Conservation (phyloP, 805 yeast species). For the Starmerella bacillaris region DNA sequence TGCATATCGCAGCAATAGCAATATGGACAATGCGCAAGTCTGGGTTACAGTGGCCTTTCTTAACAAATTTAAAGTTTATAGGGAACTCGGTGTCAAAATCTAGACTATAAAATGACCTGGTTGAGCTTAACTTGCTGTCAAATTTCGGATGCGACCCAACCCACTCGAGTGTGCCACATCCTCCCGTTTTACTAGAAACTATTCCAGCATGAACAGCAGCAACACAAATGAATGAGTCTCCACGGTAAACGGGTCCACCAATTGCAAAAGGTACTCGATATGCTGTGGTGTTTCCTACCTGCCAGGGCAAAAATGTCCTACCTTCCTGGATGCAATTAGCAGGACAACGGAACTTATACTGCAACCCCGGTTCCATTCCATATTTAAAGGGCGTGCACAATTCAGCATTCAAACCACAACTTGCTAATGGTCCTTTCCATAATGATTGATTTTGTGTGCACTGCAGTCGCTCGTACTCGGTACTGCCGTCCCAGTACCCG, state of each 20-base stretch:
- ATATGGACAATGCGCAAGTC: constrained; percentile 52
- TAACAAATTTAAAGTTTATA: constrained; percentile 44
- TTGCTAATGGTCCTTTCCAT: constrained; percentile 62
- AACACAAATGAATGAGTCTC: constrained; percentile 78
- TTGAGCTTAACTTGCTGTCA: constrained; percentile 30
- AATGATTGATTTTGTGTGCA: constrained; percentile 19
- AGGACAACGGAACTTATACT: constrained; percentile 57
- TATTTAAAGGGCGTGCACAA: constrained; percentile 42
- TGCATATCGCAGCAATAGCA: constrained; percentile 23
- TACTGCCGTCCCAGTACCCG: not conserved
- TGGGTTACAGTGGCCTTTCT: constrained; percentile 18
- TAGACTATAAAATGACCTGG: constrained; percentile 33
- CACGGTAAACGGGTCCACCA: constrained; percentile 60
- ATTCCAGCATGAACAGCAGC: constrained; percentile 79
- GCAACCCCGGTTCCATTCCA: no score
- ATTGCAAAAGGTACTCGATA: constrained; percentile 57
- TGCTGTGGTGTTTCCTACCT: constrained; percentile 50
- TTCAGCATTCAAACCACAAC: constrained; percentile 58
- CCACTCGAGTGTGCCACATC: constrained; percentile 49
- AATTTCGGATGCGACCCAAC: constrained; percentile 37
- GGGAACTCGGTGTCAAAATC: constrained; percentile 59
- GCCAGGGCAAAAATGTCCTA: constrained; percentile 54
- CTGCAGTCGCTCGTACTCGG: constrained; percentile 6
- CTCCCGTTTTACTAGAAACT: constrained; percentile 57
- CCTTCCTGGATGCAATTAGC: constrained; percentile 70